These are phyloP conservation scores for Lepidium campestre DNA, from an alignment of 441 rosid genomes.

Conservation along the genomic window DNA sequence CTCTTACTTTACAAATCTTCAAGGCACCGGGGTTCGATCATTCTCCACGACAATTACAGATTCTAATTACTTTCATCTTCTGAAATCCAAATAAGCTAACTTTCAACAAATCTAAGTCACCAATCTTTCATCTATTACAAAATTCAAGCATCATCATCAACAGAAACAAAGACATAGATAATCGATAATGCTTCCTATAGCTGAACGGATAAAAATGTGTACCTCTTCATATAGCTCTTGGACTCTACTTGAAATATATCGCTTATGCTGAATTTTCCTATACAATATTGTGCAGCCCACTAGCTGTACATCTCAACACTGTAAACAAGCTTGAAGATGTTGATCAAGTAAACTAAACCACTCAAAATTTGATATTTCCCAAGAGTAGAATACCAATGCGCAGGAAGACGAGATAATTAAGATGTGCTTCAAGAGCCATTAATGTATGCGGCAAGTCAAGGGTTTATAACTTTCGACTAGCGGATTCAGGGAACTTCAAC, in stretches of 20 bases:
- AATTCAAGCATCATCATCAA: neutral
- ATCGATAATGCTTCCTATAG: neutral
- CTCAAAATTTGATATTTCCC: constrained; percentile 19
- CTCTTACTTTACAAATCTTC: too few relatives aligned
- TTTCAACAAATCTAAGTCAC: neutral
- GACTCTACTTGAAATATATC: constrained; percentile 41
- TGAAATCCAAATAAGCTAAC: neutral
- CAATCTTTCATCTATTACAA: neutral
- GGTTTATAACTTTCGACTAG: constrained; percentile 62
- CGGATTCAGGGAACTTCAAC: constrained; percentile 68
- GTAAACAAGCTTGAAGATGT: constrained; percentile 51
- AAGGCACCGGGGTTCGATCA: too few relatives aligned
- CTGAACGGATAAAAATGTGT: neutral
- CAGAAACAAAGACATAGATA: neutral
- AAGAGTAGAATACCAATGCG: constrained; percentile 49
- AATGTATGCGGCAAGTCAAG: constrained; percentile 43
- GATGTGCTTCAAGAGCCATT: constrained; percentile 53
- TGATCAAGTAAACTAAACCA: constrained; percentile 35
- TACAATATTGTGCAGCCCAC: constrained; percentile 38
- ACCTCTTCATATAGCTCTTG: constrained; percentile 78
- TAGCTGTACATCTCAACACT: constrained; percentile 61
- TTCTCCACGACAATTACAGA: neutral
- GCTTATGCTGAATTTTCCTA: constrained; percentile 40
- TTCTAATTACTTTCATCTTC: neutral
- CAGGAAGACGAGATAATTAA: constrained; percentile 36